A percentile compares a stretch with the other conserved stretches of the same genome.
Evolutionary conservation across 306 rosid species (phyloP).

Genomic region (Hippophae rhamnoides): DNA sequence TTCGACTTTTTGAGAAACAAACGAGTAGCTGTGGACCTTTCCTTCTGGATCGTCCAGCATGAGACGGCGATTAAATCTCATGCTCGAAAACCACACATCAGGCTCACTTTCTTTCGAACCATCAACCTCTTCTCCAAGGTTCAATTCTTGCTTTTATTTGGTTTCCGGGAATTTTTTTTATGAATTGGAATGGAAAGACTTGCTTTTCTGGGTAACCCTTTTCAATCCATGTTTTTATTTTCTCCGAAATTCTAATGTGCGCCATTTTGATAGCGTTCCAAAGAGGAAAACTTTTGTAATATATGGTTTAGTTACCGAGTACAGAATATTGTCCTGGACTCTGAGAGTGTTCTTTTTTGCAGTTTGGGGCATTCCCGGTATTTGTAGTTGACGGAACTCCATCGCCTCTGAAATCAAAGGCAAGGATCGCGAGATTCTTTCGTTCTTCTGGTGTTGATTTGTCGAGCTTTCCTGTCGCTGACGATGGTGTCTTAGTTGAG

Average conservation of each 20-base stretch:
- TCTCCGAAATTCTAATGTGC: too few relatives aligned
- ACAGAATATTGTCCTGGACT: neutral
- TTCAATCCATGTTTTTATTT: neutral
- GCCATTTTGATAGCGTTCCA: too few relatives aligned
- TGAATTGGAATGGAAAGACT: too few relatives aligned
- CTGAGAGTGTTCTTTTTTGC: slow-evolving; percentile 16
- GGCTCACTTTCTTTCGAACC: slow-evolving; percentile 77
- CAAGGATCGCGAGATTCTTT: slow-evolving; percentile 59
- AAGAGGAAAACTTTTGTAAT: neutral
- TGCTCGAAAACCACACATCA: slow-evolving; percentile 58
- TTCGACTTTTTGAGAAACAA: slow-evolving; percentile 86
- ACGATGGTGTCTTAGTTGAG: slow-evolving; percentile 52
- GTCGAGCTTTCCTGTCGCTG: slow-evolving; percentile 41
- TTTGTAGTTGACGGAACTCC: slow-evolving; percentile 83
- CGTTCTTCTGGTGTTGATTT: slow-evolving; percentile 56
- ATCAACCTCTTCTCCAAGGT: slow-evolving; percentile 82
- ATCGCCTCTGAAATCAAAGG: slow-evolving; percentile 59
- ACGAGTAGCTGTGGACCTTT: slow-evolving; percentile 89
- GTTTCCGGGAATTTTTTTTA: too few relatives aligned
- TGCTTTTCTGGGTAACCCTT: too few relatives aligned
- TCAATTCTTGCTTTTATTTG: neutral
- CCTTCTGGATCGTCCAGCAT: slow-evolving; percentile 85
- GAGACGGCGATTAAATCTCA: slow-evolving; percentile 50
- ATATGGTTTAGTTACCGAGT: neutral
- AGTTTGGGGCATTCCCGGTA: slow-evolving; percentile 90